Evolutionary conservation across 2,329 filamentous ascomycete species (phyloP), one percentile per base, ranked within the genome.

Genomic region (Ophiocordyceps australis): DNA sequence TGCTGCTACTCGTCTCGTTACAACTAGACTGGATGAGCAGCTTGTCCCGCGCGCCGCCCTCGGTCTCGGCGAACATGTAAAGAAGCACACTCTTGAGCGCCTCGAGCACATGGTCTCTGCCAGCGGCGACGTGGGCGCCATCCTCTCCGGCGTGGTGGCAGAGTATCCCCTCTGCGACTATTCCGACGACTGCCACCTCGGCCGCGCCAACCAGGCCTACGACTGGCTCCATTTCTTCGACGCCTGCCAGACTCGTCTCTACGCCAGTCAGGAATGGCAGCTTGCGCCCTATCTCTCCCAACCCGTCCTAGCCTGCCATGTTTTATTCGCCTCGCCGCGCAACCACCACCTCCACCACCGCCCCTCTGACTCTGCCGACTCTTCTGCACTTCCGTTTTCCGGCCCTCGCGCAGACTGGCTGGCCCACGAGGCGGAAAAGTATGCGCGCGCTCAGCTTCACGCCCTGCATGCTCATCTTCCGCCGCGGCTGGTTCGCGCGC

Each of bases 211-310:
- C 36, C 57, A 66, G 46, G 81, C 81, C 1, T 92, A 93, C 47
- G 86, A 94, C 42, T 98, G 89, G 89, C 66, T 98, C 28, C 63
- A 91, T 47, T 95, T 98, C 50, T 80, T 94, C 49, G 89, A 95
- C 40, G 58, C 61, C 1, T 73, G 92, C 34, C 82, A 81, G 14
- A 73, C 74, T 1, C 71, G 74, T 20, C 64, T 95, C 2, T 91
- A 74, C 43, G 57, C 70, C n/a, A 74, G 68, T 31, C 86, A 94
- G 46, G 85, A 92, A 29, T 98, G 89, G 79, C 89, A 98, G 48
- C 57, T 98, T 11, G 69, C 67, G 1, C 74, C 81, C 0, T 98
- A 98, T 46, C 65, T 95, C 25, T 80, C 74, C 39, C 79, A 89
- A 37, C 75, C 86, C 0, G 66, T 89, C 11, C 65, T 95, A 2